Conservation (phyloP, 495 filamentous ascomycete genomes). For the Gamarada debralockiae region DNA sequence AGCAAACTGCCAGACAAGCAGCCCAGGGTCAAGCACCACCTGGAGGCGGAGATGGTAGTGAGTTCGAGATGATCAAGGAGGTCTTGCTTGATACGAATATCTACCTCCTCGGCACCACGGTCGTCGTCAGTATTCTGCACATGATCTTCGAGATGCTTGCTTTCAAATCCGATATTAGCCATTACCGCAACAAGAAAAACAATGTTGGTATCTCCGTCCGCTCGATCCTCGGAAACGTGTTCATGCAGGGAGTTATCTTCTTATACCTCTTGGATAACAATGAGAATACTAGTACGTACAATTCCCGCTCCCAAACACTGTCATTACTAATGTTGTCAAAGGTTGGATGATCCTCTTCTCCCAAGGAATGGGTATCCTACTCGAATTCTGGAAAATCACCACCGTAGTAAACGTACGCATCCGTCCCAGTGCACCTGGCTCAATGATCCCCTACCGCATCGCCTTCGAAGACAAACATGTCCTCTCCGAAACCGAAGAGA, state of each 20-base stretch:
- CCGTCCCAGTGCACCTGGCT: constrained; percentile 56
- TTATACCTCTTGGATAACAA: constrained; percentile 98
- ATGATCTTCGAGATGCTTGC: constrained; percentile 95
- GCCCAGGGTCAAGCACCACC: constrained; percentile 51
- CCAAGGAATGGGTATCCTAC: constrained; percentile 82
- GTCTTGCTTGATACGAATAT: constrained; percentile 92
- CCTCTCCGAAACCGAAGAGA: constrained; percentile 89
- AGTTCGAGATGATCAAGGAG: constrained; percentile 95
- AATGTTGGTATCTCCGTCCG: constrained; percentile 93
- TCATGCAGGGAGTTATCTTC: constrained; percentile 97
- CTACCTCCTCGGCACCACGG: constrained; percentile 81
- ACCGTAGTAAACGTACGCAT: constrained; percentile 90
- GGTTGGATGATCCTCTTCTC: constrained; percentile 96
- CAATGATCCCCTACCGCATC: constrained; percentile 76
- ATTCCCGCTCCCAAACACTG: background rate
- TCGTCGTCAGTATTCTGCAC: constrained; percentile 80
- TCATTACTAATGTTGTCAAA: constrained; percentile 1
- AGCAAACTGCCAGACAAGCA: constrained; percentile 70
- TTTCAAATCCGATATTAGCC: constrained; percentile 91
- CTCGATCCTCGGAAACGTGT: constrained; percentile 94
- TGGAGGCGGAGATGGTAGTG: constrained; percentile 67
- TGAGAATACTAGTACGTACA: constrained; percentile 66
- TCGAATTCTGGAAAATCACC: constrained; percentile 99
- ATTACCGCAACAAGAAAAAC: constrained; percentile 99
- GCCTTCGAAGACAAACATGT: constrained; percentile 96